Conservation (phyloP, 805 yeast genomes). For the Myxozyma monticola region DNA sequence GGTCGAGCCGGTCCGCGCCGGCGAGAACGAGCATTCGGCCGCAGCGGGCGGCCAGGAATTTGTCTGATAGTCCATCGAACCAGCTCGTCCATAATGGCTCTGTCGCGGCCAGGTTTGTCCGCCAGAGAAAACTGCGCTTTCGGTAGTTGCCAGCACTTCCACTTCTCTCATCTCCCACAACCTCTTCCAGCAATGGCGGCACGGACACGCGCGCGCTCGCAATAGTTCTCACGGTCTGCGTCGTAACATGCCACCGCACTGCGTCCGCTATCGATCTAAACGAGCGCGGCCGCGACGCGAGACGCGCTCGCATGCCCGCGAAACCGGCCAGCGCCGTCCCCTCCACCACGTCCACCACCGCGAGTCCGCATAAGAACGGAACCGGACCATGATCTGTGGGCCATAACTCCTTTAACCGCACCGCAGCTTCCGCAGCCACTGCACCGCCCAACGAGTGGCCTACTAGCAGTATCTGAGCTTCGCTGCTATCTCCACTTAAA, state of each 20-base stretch:
- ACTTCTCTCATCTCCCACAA: slow-evolving; percentile 28
- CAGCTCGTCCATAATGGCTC: slow-evolving; percentile 72
- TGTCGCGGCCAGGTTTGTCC: slow-evolving; percentile 61
- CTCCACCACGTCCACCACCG: slow-evolving; percentile 88
- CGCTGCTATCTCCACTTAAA: slow-evolving; percentile 20
- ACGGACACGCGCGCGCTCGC: slow-evolving; percentile 75
- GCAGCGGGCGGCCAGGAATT: slow-evolving; percentile 51
- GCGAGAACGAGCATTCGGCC: slow-evolving; percentile 79
- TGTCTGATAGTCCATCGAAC: slow-evolving; percentile 69
- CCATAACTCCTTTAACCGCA: slow-evolving; percentile 26
- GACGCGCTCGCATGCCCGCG: slow-evolving; percentile 62
- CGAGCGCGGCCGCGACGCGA: slow-evolving; percentile 60
- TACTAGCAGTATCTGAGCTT: slow-evolving; percentile 52
- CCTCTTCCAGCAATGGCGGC: slow-evolving; percentile 56
- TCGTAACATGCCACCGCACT: slow-evolving; percentile 76
- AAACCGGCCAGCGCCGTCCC: slow-evolving; percentile 81
- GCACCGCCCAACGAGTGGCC: slow-evolving; percentile 97
- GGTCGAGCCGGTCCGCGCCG: slow-evolving; percentile 86
- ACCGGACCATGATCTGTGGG: background rate
- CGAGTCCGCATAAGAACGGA: slow-evolving; percentile 58
- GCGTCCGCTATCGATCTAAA: slow-evolving; percentile 61
- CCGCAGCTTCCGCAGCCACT: slow-evolving; percentile 59
- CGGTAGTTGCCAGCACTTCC: too few relatives aligned
- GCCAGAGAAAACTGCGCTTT: slow-evolving; percentile 55
- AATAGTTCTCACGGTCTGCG: slow-evolving; percentile 54